Percentiles rank a stretch among this genome's conserved stretches.
These are phyloP conservation scores for Dichomitus squalens DNA, from an alignment of 1,284 basidiomycete genomes.

Conservation along the genomic window DNA sequence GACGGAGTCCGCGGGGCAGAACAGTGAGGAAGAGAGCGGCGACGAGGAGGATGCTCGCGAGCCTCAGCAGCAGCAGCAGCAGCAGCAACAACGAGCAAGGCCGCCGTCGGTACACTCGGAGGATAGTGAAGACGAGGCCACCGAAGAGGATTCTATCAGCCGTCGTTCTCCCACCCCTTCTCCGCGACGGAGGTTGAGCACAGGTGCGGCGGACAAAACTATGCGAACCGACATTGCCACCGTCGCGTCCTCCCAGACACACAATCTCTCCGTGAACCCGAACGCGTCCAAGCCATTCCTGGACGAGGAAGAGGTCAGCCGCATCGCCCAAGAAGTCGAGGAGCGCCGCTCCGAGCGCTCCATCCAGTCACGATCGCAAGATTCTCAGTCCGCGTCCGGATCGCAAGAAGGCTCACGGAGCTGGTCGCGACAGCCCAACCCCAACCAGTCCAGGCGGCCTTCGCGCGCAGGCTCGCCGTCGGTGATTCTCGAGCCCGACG, in stretches of 20 bases:
- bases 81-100: conserved; percentile 1
- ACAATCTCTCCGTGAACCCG: conserved; percentile 10
- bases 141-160: conserved; percentile 17
- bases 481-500: conserved; percentile 9
- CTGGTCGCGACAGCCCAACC: conserved; percentile 10
- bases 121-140: conserved; percentile 33
- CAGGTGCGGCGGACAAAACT: conserved; percentile 33
- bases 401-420: conserved; percentile 21
- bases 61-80: neutral
- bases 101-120: conserved; percentile 21
- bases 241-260: conserved; percentile 30
- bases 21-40: conserved; percentile 21
- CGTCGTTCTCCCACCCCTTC: conserved; percentile 30
- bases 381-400: conserved; percentile 13
- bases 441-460: conserved; percentile 1
- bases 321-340: conserved; percentile 58
- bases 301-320: conserved; percentile 50
- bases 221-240: conserved; percentile 52
- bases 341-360: conserved; percentile 57
- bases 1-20: conserved; percentile 7
- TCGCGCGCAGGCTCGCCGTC: conserved; percentile 16
- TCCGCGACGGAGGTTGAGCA: conserved; percentile 21
- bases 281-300: conserved; percentile 39
- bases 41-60: conserved; percentile 24
- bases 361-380: conserved; percentile 24